Evolutionary conservation across 202 grass and related monocot species (phyloP), one percentile per base, ranked within the genome.

Genomic region (Eragrostis tef): DNA sequence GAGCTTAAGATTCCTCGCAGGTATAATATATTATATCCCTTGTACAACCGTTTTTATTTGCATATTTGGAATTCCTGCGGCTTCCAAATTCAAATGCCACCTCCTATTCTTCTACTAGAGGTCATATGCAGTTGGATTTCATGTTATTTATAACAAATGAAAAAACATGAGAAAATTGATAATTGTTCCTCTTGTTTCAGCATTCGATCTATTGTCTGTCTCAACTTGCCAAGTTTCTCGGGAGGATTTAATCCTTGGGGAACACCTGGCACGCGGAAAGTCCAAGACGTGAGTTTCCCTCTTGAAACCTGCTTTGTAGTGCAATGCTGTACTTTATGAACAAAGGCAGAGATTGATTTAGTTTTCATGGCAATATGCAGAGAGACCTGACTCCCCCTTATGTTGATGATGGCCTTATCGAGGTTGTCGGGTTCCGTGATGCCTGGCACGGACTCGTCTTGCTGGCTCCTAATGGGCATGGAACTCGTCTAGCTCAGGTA

Each of bases 221-320:
- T 98, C 13, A 98, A 98, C 78, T 76, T 98, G 80, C 95, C 95
- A 45, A 98, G 95, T 73, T 98, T 98, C 84, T 98, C 96, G 7
- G 95, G 96, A 74, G 96, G 96, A 39, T 86, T 98, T 12, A 98
- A 98, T 79, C 96, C 96, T 27, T 98, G 96, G 90, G 95, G 96
- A 58, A 94, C 88, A 17, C 92, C 92, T 27, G 53, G 79, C 60
- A 86, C 74, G 8, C 71, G 52, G 51, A 91, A 84, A 86, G 24
- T 64, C 31, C 87, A 88, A 63, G 88, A 91, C 44, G 95, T 91
- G 49, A 91, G 94, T 89, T 85, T 48, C 5, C 41, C 79, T 60
- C 45, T 80, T 24, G 8, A 48, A 47, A 81, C 57, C 13, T 69
- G 6, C 11, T 57, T 63, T 17, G 17, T 4, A 74, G 27, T 67